Conservation (phyloP, 345 rosid genomes). For the Eucalyptus rudis region DNA sequence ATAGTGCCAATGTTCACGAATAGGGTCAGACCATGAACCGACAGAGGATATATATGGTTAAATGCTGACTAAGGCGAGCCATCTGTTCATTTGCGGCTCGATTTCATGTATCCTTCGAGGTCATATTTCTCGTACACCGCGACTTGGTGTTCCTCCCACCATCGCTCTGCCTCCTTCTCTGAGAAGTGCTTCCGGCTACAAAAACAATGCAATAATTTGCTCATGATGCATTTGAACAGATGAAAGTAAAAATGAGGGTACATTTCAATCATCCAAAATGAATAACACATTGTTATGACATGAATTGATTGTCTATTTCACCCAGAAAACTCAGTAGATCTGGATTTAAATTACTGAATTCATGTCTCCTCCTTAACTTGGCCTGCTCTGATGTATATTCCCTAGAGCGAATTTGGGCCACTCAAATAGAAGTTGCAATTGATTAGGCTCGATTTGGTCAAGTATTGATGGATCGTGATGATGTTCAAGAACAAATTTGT, state of each 20-base stretch:
- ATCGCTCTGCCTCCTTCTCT: conserved; percentile 56
- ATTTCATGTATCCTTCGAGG: conserved; percentile 29
- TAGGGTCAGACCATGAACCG: not conserved
- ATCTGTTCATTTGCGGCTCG: not conserved
- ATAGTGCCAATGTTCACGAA: not conserved
- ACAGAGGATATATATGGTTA: not conserved
- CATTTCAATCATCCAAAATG: not conserved
- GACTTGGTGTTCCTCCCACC: conserved; percentile 77
- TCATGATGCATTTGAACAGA: not conserved
- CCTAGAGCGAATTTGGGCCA: not conserved
- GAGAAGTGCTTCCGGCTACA: conserved; percentile 61
- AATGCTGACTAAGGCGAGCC: not conserved
- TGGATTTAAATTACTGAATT: not conserved
- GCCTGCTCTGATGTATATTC: not conserved
- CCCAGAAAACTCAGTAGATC: not conserved
- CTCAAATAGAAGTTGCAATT: not conserved
- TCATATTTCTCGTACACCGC: conserved; percentile 38
- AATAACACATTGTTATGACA: not conserved
- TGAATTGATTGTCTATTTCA: not conserved
- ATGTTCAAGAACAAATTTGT: not conserved
- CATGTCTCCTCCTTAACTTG: not conserved
- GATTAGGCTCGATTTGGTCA: not conserved
- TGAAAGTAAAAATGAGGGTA: not conserved
- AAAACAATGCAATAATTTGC: not conserved
- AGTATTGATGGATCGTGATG: not conserved